These are phyloP conservation scores for Beverwykella pulmonaria DNA, from an alignment of 495 filamentous ascomycete species.

Conservation along the genomic window DNA sequence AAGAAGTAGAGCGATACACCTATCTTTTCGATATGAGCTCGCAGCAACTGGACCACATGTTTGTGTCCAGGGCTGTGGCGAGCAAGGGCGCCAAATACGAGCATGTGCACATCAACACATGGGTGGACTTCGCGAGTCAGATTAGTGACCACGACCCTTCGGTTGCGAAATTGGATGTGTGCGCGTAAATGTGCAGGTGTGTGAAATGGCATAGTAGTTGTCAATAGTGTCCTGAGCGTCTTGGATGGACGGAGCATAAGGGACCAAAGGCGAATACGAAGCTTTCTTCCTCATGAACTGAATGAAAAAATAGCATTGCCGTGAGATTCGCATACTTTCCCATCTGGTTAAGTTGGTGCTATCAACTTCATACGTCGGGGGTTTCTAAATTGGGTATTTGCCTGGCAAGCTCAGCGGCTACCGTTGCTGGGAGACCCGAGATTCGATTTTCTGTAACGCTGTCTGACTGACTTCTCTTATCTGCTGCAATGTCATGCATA, in stretches of 20 bases:
- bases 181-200: constrained; percentile 32
- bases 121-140: constrained; percentile 51
- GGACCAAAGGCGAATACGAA: not conserved
- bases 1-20: constrained; percentile 59
- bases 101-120: constrained; percentile 66
- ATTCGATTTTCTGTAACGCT: no score
- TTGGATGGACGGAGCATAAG: not conserved
- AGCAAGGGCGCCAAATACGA: constrained; percentile 50
- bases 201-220: not conserved
- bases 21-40: constrained; percentile 59
- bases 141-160: constrained; percentile 65
- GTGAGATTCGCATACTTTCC: no score
- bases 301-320: no score
- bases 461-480: no score
- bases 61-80: constrained; percentile 51
- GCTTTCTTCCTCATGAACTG: not conserved
- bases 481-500: no score
- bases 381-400: no score
- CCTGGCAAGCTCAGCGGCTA: no score
- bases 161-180: constrained; percentile 59
- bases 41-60: constrained; percentile 65
- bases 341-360: no score
- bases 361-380: no score
- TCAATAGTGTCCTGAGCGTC: not conserved
- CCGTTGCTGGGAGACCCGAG: no score